Percentiles rank a stretch among this genome's conserved stretches.
Conservation (phyloP, 75 land plant genomes). For the Larix kaempferi region DNA sequence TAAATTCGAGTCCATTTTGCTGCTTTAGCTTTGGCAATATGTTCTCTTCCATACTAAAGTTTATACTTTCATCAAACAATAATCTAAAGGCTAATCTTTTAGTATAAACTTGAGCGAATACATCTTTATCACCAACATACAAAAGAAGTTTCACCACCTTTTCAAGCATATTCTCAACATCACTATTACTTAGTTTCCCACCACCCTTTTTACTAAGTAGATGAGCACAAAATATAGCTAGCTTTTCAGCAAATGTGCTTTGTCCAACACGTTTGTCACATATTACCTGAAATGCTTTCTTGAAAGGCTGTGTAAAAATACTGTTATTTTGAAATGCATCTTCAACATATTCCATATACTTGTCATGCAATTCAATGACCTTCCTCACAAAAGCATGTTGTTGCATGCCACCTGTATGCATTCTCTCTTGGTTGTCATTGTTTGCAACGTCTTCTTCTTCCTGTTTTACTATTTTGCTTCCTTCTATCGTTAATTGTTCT, state of each 20-base stretch:
- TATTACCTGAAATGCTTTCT: constrained; percentile 86
- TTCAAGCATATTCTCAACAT: constrained; percentile 86
- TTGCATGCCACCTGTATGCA: neutral
- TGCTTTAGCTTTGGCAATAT: no score
- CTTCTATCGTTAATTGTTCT: constrained; percentile 89
- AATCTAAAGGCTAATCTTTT: no score
- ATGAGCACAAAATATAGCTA: constrained; percentile 86
- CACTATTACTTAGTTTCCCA: constrained; percentile 79
- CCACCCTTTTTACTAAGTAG: constrained; percentile 85
- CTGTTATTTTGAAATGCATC: constrained; percentile 74
- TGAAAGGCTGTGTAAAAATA: constrained; percentile 81
- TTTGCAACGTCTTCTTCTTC: no score
- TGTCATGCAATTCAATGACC: constrained; percentile 87
- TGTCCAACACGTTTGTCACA: constrained; percentile 84
- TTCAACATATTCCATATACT: constrained; percentile 66
- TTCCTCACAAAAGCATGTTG: constrained; percentile 43
- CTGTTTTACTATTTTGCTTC: constrained; percentile 21
- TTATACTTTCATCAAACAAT: no score
- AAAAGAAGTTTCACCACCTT: constrained; percentile 89
- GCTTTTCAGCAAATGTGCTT: constrained; percentile 74
- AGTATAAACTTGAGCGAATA: neutral
- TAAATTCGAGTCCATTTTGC: no score
- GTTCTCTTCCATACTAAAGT: no score
- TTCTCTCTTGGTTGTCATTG: no score
- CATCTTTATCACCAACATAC: constrained; percentile 67